A percentile compares a stretch with the other conserved stretches of the same genome.
Evolutionary conservation across 1,284 basidiomycete species (phyloP).

Genomic region (Tilletia caries): DNA sequence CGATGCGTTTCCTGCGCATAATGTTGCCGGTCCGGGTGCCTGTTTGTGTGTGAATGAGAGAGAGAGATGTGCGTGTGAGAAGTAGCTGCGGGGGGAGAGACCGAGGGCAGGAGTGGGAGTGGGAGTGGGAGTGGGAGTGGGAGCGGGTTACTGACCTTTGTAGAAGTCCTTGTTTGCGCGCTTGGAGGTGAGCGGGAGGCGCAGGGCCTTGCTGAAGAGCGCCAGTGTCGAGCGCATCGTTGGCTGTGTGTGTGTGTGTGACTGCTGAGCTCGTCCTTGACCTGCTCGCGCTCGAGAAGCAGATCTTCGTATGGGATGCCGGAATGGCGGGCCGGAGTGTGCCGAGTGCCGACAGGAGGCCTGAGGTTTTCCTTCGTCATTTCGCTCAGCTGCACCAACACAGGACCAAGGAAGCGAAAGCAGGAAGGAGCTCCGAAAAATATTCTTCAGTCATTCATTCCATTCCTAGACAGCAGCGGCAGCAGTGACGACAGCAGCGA

Average conservation of each 20-base stretch:
- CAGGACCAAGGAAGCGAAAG: too few relatives aligned
- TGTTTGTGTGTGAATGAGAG: slow-evolving; percentile 9
- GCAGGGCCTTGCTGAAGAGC: slow-evolving; percentile 45
- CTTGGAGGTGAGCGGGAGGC: slow-evolving; percentile 50
- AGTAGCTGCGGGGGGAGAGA: not conserved
- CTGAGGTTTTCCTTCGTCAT: too few relatives aligned
- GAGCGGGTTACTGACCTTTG: slow-evolving; percentile 33
- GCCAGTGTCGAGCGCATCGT: slow-evolving; percentile 43
- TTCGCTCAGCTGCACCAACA: too few relatives aligned
- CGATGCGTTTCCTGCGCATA: slow-evolving; percentile 48
- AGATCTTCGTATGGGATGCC: slow-evolving; percentile 7
- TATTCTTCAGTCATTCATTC: too few relatives aligned
- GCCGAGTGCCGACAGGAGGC: too few relatives aligned
- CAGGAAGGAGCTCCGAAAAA: too few relatives aligned
- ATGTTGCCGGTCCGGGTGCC: slow-evolving; percentile 51
- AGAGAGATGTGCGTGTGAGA: not conserved
- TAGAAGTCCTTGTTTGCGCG: slow-evolving; percentile 52
- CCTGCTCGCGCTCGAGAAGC: not conserved
- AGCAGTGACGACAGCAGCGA: too few relatives aligned
- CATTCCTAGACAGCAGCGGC: too few relatives aligned
- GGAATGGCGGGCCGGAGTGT: too few relatives aligned
- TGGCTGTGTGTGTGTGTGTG: not conserved
- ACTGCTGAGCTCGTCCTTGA: not conserved
- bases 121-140: not conserved
- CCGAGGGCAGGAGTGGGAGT: not conserved